phyloP scores from a whole-genome alignment of 2,329 filamentous ascomycete genomes.

The Aspergillus chevalieri region DNA sequence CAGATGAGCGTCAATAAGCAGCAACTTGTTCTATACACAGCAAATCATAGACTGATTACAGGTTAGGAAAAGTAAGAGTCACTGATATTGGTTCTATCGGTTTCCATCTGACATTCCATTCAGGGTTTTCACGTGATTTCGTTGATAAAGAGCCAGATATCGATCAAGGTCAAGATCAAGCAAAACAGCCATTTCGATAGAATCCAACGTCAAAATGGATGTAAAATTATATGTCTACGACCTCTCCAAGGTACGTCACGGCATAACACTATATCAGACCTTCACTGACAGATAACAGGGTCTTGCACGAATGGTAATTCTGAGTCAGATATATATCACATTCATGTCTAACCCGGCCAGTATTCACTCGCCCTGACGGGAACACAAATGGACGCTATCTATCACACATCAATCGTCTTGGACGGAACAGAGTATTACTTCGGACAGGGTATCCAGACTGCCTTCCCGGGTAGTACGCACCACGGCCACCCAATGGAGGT shows the following conservation, averaged over 20 bases:
- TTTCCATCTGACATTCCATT: neutral
- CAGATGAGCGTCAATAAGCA: too few species aligned
- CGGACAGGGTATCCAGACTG: conserved; percentile 78
- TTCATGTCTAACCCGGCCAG: conserved; percentile 19
- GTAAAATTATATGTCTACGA: conserved; percentile 75
- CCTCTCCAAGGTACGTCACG: conserved; percentile 51
- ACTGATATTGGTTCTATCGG: too few species aligned
- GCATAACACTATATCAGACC: neutral
- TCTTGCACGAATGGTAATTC: conserved; percentile 47
- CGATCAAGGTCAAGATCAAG: too few species aligned
- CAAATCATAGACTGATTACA: too few species aligned
- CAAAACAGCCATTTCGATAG: neutral
- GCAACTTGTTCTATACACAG: too few species aligned
- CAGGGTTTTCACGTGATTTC: neutral
- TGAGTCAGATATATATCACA: conserved; percentile 9
- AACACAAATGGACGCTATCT: conserved; percentile 79
- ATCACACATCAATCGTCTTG: conserved; percentile 87
- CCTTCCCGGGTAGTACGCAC: conserved; percentile 74
- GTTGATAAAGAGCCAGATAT: neutral
- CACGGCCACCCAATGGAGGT: conserved; percentile 77
- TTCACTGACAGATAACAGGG: conserved; percentile 37
- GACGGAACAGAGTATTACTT: conserved; percentile 85
- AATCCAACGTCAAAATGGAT: conserved; percentile 50
- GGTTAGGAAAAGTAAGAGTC: too few species aligned
- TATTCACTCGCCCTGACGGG: conserved; percentile 57